Conservation (phyloP, 768 basidiomycete genomes). For the Trametes sanguinea region DNA sequence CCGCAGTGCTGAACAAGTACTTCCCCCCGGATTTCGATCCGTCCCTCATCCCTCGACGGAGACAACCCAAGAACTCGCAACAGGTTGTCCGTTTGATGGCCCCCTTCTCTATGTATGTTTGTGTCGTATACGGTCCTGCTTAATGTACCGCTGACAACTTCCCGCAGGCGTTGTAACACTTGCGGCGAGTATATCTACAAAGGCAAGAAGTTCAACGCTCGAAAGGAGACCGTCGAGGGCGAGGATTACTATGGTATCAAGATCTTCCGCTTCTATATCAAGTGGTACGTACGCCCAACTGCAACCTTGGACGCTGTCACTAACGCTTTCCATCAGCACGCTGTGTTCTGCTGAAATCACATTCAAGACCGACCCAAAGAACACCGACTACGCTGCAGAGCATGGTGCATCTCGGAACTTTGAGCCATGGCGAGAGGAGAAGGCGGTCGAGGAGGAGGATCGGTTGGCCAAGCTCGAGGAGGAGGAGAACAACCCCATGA, state of each 20-base stretch:
- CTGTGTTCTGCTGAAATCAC: conserved; percentile 98
- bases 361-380: conserved; percentile 99
- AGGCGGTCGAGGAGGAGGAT: conserved; percentile 79
- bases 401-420: conserved; percentile 98
- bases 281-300: conserved; percentile 57
- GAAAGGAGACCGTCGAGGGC: conserved; percentile 96
- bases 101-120: conserved; percentile 90
- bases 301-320: conserved; percentile 27
- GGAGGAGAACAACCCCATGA: conserved; percentile 97
- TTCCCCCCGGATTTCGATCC: conserved; percentile 99
- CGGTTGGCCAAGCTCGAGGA: conserved; percentile 82
- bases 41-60: conserved; percentile 89
- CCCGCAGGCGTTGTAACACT: conserved; percentile 80
- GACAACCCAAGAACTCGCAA: conserved; percentile 90
- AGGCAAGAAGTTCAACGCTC: conserved; percentile 99
- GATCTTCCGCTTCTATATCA: conserved; percentile 91
- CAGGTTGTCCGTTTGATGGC: conserved; percentile 99
- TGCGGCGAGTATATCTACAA: conserved; percentile 99
- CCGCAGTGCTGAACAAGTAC: conserved; percentile 86
- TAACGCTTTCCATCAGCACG: conserved; percentile 52
- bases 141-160: background rate
- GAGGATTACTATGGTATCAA: conserved; percentile 99
- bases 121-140: background rate
- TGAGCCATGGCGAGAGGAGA: conserved; percentile 92
- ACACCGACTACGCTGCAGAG: conserved; percentile 91